Base-by-base conservation (phyloP, 1,284 basidiomycete genomes). In the Fomitopsis pinicola region DNA sequence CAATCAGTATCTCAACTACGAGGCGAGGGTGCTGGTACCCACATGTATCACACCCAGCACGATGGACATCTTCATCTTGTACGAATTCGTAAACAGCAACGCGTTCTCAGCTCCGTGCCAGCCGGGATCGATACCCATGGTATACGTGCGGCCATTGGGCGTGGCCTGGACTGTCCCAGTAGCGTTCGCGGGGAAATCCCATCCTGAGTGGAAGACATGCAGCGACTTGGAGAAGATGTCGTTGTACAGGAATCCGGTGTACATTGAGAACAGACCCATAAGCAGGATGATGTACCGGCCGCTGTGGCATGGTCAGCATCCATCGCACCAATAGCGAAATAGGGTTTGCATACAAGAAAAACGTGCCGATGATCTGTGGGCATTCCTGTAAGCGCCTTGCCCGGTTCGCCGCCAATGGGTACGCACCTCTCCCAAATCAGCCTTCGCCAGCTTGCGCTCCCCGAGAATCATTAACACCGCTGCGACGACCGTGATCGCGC, bases 31-130 rank as follows among this genome's bases (percentile, higher is more conserved):
- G 17, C 10, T n/a, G 15, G 19, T 7, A 80, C 91, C 64, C 76
- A 97, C 95, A 76, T 99, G 97, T 67, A 94, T 91, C 66, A 99
- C 97, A 77, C 97, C 97, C 62, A 99, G 79, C 59, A 99, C 88
- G 72, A 99, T 91, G 17, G 95, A 94, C 95, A 99, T 96, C 82
- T 99, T 99, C 97, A 99, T 99, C 88, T 99, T 99, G 83, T 97
- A 96, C 60, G 96, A 98, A 77, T 99, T 99, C 65, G 92, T 93
- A 76, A 99, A 99, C 60, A 98, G 89, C 62, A 99, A 83, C 1
- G 82, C 82, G 73, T 99, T 99, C 68, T 95, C 93, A 9, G 96
- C 84, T 40, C 90, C 95, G 74, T 98, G 95, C 97, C 97, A 99
- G 59, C 80, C 88, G 52, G 97, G 95, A 75, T 99, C 97, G 67